Base-by-base conservation (phyloP, 257 asterid genomes). In the Ilex asprella region DNA sequence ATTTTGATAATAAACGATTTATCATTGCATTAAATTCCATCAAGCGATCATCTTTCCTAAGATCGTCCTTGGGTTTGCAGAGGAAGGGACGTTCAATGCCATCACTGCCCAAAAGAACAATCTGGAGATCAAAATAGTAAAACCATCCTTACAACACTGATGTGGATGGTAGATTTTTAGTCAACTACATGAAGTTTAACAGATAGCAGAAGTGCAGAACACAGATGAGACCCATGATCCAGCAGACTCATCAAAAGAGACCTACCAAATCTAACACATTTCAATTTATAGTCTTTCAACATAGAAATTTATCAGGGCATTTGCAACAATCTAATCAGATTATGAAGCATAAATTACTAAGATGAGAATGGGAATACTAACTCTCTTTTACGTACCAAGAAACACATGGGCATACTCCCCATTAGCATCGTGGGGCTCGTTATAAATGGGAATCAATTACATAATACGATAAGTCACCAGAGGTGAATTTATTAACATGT, bases 21-120 rank as follows among this genome's bases (percentile, higher is more conserved):
- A 92, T 90, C 98, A 85, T 92, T 62, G 97, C 85, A 79, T 92
- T 92, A 75, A 92, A 92, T 39, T 92, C 98, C 98, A 92, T 92
- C 98, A 92, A 89, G 10, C 98, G 87, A 55, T 97, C 94, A 83
- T 92, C 98, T 79, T 92, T 92, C 69, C 98, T 83, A 32, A 92
- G 87, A 78, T 89, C 98, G 73, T 92, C 98, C 80, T 92, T 92
- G 12, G 98, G 98, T 75, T 92, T 92, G 91, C 95, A 92, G 61
- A 92, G 97, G 79, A 92, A 92, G 61, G 98, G 95, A 52, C 85
- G 83, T 63, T 86, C 79, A 70, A 60, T 60, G 65, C 97, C 97
- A 78, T 92, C 95, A 74, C 97, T 92, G 46, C 98, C 97, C 67
- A 89, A 78, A 78, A 92, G 91, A 86, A 89, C 70, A 59, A 92